phyloP scores from a whole-genome alignment of 1,284 basidiomycete species.

The Pholiota adiposa region DNA sequence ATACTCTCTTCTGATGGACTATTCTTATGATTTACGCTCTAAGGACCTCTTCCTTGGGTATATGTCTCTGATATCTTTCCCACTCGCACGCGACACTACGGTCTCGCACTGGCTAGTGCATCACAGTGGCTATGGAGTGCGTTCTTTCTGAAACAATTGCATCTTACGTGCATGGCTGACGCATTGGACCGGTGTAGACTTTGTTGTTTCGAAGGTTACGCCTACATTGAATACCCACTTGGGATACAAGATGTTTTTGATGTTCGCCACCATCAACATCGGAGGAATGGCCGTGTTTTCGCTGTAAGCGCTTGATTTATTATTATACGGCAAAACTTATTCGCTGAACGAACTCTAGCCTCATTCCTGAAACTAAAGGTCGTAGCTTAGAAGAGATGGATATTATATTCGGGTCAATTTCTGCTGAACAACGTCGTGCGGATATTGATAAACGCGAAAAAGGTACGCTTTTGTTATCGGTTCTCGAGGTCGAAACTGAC shows the following conservation, averaged over 20 bases:
- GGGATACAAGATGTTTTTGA: slow-evolving; percentile 71
- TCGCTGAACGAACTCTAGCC: slow-evolving; percentile 31
- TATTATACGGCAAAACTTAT: neutral
- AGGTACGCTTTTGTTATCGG: slow-evolving; percentile 29
- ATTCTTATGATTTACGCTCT: neutral
- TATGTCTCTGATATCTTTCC: slow-evolving; percentile 85
- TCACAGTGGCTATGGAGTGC: slow-evolving; percentile 83
- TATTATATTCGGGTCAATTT: slow-evolving; percentile 74
- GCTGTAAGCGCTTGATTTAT: slow-evolving; percentile 35
- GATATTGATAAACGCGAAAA: slow-evolving; percentile 54
- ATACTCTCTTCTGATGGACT: neutral
- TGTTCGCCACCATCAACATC: slow-evolving; percentile 71
- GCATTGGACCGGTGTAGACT: slow-evolving; percentile 49
- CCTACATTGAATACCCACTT: slow-evolving; percentile 64
- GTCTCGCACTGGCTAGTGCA: slow-evolving; percentile 69
- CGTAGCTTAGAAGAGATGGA: slow-evolving; percentile 81
- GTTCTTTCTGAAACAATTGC: slow-evolving; percentile 28
- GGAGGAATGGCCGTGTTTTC: slow-evolving; percentile 54
- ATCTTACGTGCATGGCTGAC: neutral
- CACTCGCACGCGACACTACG: slow-evolving; percentile 79
- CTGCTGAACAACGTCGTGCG: slow-evolving; percentile 57
- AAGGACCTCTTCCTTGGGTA: slow-evolving; percentile 65
- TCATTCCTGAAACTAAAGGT: slow-evolving; percentile 80
- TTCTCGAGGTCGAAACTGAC: neutral
- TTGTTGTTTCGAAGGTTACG: slow-evolving; percentile 72